These are phyloP conservation scores for Nicotiana tabacum DNA, from an alignment of 257 asterid species.

Conservation along the genomic window DNA sequence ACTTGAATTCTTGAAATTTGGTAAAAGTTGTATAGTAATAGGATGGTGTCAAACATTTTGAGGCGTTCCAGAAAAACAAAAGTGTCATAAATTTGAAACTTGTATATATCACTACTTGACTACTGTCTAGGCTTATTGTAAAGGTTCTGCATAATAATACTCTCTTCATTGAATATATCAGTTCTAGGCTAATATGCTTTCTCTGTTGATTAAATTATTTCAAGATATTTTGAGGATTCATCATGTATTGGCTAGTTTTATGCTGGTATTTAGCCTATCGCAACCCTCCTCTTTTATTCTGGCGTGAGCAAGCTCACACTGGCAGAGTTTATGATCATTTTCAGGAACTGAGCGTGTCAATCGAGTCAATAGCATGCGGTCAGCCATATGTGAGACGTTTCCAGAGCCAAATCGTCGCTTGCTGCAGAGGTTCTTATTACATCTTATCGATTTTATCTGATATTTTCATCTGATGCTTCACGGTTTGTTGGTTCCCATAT, in stretches of 20 bases:
- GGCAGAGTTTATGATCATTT: constrained; percentile 1
- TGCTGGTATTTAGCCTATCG: no score
- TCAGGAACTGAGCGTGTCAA: constrained; percentile 75
- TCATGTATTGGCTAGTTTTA: no score
- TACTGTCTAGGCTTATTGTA: not conserved
- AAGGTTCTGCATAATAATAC: not conserved
- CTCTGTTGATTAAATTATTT: no score
- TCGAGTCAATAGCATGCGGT: constrained; percentile 70
- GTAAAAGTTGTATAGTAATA: not conserved
- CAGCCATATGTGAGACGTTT: constrained; percentile 91
- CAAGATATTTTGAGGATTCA: no score
- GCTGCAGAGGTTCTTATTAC: constrained; percentile 59
- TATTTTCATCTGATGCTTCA: constrained; percentile 8
- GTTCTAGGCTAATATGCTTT: no score
- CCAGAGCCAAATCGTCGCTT: constrained; percentile 96
- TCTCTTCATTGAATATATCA: not conserved
- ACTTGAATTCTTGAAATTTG: not conserved
- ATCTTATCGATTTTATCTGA: not conserved
- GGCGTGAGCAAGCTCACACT: no score
- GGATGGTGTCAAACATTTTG: not conserved
- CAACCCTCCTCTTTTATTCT: no score
- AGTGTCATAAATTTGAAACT: not conserved
- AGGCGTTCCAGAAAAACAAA: not conserved
- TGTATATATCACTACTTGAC: not conserved
- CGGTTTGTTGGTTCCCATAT: not conserved